Evolutionary conservation across 78 protist genomes (phyloP).

Genomic region (Fonticula alba): DNA sequence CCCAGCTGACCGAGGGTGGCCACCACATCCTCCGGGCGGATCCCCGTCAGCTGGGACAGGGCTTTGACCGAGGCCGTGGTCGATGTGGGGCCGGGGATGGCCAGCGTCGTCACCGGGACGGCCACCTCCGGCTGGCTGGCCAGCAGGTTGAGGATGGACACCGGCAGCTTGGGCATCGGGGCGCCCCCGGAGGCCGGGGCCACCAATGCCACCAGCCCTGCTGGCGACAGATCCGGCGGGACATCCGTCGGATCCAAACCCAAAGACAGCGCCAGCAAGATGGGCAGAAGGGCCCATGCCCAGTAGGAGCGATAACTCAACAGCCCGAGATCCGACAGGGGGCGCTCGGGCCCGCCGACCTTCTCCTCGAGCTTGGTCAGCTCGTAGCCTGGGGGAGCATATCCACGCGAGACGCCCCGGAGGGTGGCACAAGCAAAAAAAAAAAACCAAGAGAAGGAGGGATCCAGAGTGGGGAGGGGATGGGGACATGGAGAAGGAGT

Average conservation of each 20-base stretch:
- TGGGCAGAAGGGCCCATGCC: constrained; percentile 30
- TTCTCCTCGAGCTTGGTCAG: constrained; percentile 60
- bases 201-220: background rate
- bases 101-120: too few relatives aligned
- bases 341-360: constrained; percentile 94
- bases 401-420: background rate
- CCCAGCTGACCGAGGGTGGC: constrained; percentile 49
- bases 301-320: constrained; percentile 69
- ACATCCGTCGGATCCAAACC: too few relatives aligned
- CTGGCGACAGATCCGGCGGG: too few relatives aligned
- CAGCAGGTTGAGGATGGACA: too few relatives aligned
- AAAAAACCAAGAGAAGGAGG: background rate
- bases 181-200: background rate
- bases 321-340: constrained; percentile 89
- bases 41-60: constrained; percentile 41
- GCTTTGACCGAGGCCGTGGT: constrained; percentile 34
- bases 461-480: background rate
- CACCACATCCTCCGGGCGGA: constrained; percentile 51
- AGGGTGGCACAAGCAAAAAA: background rate
- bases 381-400: constrained; percentile 48
- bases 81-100: too few relatives aligned
- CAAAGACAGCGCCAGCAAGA: constrained; percentile 1
- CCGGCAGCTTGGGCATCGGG: constrained; percentile 19
- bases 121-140: too few relatives aligned
- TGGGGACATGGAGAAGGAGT: background rate